These are phyloP conservation scores for Cudoniella acicularis DNA, from an alignment of 495 filamentous ascomycete genomes.

Conservation along the genomic window DNA sequence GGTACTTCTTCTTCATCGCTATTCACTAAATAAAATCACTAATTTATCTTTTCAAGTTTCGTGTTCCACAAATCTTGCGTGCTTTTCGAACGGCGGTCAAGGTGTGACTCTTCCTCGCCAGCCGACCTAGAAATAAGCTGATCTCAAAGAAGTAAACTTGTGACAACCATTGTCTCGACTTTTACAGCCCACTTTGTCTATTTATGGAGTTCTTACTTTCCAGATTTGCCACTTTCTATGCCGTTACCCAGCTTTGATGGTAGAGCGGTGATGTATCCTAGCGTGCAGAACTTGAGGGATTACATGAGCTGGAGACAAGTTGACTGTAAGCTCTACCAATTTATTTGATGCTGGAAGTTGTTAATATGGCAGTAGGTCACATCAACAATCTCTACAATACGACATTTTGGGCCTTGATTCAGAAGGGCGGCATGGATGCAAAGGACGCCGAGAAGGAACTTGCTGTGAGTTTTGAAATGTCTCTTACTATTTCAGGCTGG, in stretches of 20 bases:
- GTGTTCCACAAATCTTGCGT: slow-evolving; percentile 75
- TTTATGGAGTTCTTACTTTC: slow-evolving; percentile 75
- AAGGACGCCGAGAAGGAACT: slow-evolving; percentile 77
- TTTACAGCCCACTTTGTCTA: slow-evolving; percentile 91
- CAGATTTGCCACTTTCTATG: slow-evolving; percentile 58
- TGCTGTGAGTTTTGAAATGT: slow-evolving; percentile 44
- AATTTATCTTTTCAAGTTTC: slow-evolving; percentile 53
- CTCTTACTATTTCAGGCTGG: neutral
- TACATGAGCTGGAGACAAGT: slow-evolving; percentile 97
- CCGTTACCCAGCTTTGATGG: slow-evolving; percentile 90
- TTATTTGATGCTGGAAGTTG: neutral
- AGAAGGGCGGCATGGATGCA: slow-evolving; percentile 66
- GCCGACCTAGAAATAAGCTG: neutral
- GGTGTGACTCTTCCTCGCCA: slow-evolving; percentile 47
- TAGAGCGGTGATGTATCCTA: slow-evolving; percentile 83
- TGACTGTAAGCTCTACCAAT: slow-evolving; percentile 64
- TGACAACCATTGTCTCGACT: slow-evolving; percentile 83
- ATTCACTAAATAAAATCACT: neutral
- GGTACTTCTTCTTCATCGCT: slow-evolving; percentile 52
- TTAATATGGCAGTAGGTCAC: slow-evolving; percentile 55
- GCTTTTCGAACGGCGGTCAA: slow-evolving; percentile 82
- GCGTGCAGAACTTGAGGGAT: slow-evolving; percentile 72
- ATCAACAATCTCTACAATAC: slow-evolving; percentile 99
- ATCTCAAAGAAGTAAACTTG: slow-evolving; percentile 62
- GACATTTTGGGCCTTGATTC: slow-evolving; percentile 87